Percentiles rank a stretch among this genome's conserved stretches.
These are phyloP conservation scores for Sclerotinia minor DNA, from an alignment of 2,329 filamentous ascomycete species.

Conservation along the genomic window DNA sequence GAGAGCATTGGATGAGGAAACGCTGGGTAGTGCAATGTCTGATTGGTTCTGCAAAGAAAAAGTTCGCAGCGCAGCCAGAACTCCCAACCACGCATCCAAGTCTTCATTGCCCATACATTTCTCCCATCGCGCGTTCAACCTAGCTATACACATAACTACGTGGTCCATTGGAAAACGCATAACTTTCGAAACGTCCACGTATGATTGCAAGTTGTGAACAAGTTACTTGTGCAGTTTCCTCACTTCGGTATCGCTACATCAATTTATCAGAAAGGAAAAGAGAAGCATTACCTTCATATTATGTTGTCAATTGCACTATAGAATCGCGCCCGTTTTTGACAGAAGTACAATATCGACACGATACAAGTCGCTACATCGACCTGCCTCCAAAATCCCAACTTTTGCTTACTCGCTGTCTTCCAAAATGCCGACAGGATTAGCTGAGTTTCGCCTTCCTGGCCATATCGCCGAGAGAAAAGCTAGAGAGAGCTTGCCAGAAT, in stretches of 20 bases:
- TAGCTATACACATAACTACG: constrained; percentile 31
- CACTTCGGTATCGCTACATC: constrained; percentile 24
- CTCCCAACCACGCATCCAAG: constrained; percentile 21
- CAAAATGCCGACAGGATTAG: constrained; percentile 47
- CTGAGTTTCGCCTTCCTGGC: constrained; percentile 55
- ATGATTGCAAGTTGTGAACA: constrained; percentile 30
- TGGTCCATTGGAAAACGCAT: constrained; percentile 35
- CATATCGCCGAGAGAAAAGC: constrained; percentile 53
- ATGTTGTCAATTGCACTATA: constrained; percentile 35
- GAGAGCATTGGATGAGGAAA: constrained; percentile 14
- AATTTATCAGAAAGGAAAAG: constrained; percentile 26
- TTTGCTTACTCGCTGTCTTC: constrained; percentile 1
- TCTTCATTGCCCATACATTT: constrained; percentile 29
- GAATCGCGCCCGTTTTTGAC: constrained; percentile 22
- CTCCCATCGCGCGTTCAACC: constrained; percentile 30
- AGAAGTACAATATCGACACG: constrained; percentile 18
- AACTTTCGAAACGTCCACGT: constrained; percentile 37
- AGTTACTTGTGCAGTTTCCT: constrained; percentile 24
- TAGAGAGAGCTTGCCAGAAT: constrained; percentile 43
- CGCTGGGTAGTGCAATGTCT: constrained; percentile 25
- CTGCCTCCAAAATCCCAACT: neutral
- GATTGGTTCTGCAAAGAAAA: constrained; percentile 36
- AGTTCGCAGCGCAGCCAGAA: constrained; percentile 29
- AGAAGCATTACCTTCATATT: constrained; percentile 29
- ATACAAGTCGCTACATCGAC: constrained; percentile 22